Base-by-base conservation (phyloP, 1,284 basidiomycete species). In the Ceratobasidium sp. region DNA sequence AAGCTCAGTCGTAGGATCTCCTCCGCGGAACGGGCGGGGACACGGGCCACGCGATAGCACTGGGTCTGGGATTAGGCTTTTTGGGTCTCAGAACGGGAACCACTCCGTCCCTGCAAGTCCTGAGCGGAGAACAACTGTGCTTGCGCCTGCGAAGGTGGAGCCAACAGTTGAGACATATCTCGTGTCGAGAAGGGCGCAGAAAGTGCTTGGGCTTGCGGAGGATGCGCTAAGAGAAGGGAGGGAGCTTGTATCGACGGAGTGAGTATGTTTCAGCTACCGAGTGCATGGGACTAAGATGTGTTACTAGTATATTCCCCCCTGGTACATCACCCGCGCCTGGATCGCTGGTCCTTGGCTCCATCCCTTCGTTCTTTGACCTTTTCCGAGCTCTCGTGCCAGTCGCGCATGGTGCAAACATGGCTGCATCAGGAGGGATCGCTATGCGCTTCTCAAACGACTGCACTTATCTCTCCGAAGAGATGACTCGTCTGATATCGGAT, bases 401-500 rank as follows among this genome's bases (percentile, higher is more conserved):
- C 7, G 87, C 88, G 56, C 92, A 91, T 79, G 84, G 86, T 0
- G 81, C 85, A 29, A 85, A 87, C 34, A 84, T 95, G 51, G 81
- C 84, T 17, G 84, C 87, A 46, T 87, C 89, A 0, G 86, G 92
- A 4, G 89, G 90, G 17, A 84, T 88, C 37, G 86, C 89, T 0
- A 92, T 98, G 88, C 90, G 92, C 69, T 94, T 95, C 82, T 91
- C 93, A 32, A 99, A 99, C 83, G 95, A 98, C 79, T 95, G 92
- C 80, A 82, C 88, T 34, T 96, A 92, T 82, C 85, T 98, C 15
- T 83, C 86, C 0, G 79, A 81, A 5, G 80, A 83, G 56, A 80
- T 85, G 4, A 80, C 70, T 37, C 76, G 85, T 83, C 59, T 86
- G 88, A 82, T 82, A 89, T 13, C 83, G 83, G 76, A 85, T 82